Base-by-base conservation (phyloP, 352 stramenopile genomes). In the Thraustochytrium sp. region DNA sequence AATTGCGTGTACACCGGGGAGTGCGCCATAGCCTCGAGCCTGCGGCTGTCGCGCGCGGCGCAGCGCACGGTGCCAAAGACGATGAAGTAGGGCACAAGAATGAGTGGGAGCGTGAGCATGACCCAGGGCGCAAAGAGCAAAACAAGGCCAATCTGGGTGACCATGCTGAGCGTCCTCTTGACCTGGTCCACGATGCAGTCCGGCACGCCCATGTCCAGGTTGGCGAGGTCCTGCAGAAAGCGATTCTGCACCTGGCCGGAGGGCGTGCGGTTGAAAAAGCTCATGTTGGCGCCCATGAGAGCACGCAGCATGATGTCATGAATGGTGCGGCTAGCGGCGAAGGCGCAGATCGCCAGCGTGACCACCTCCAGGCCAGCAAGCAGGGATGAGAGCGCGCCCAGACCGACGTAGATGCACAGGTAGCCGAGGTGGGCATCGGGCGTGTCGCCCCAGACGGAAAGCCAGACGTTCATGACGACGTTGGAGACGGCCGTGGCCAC, bases 231-330 rank as follows among this genome's bases (percentile, higher is more conserved):
- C 42, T 78, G 46, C 5, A 85, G 42, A 29, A 84, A 84, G 16
- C 80, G 65, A 48, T 85, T 85, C 51, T 84, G 36, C 13, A 85
- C 40, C 26, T 72, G 62, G 23, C 80, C 80, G 21, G 68, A 85
- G 5, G 80, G 80, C 16, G 72, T 78, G 29, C 65, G 65, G 51
- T 85, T 73, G 42, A 85, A 85, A 76, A 76, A 85, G 8, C 37
- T n/a, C 74, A 95, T 93, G 23, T 90, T 92, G 1, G 90, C 91
- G 38, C 88, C 87, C 29, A 94, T 87, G 8, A 96, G 76, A 53
- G 86, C 86, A n/a, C 89, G 0, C 46, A 95, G 84, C 44, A 96
- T 84, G 4, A 73, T 78, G 55, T 90, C 59, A 78, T 94, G 91
- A 31, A 94, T 90, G 48, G 53, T 42, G 9, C 53, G 68, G 21